Conservation (phyloP, 768 basidiomycete species). For the Paxillus involutus region DNA sequence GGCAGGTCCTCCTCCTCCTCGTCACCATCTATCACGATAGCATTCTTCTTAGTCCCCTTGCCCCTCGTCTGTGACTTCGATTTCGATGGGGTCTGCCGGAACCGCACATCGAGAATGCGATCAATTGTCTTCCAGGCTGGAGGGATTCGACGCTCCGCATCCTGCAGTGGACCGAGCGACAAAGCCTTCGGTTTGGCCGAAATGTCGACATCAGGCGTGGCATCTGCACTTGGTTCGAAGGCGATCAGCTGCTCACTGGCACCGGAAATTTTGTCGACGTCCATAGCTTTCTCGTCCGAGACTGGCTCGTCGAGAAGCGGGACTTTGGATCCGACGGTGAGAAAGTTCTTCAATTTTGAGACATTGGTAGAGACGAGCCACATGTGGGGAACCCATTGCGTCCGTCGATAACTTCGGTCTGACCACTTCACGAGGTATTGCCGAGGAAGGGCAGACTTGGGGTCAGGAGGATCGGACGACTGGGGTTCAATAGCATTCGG, state of each 20-base stretch:
- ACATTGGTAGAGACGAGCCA: conserved; percentile 75
- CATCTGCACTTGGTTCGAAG: conserved; percentile 44
- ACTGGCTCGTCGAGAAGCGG: conserved; percentile 56
- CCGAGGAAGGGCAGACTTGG: conserved; percentile 68
- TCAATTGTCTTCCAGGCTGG: conserved; percentile 86
- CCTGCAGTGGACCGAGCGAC: conserved; percentile 45
- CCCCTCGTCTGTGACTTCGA: conserved; percentile 13
- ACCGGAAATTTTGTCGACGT: conserved; percentile 28
- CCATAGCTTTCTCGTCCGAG: conserved; percentile 19
- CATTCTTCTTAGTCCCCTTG: conserved; percentile 15
- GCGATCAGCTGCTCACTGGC: conserved; percentile 18
- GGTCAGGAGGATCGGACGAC: conserved; percentile 41
- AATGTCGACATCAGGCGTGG: conserved; percentile 32
- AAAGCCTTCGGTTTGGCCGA: conserved; percentile 26
- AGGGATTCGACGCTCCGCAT: conserved; percentile 78
- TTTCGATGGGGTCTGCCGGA: conserved; percentile 50
- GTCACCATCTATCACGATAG: conserved; percentile 18
- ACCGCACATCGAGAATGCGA: conserved; percentile 78
- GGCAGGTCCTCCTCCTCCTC: conserved; percentile 29
- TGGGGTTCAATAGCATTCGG: conserved; percentile 56
- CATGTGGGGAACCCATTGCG: conserved; percentile 90
- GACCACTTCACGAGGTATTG: conserved; percentile 95
- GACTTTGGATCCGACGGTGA: conserved; percentile 65
- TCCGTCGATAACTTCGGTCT: conserved; percentile 72
- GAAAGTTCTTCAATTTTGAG: conserved; percentile 76